Evolutionary conservation across 257 asterid genomes (phyloP), one percentile per base, ranked within the genome.

Genomic region (Forsythia suspensa): DNA sequence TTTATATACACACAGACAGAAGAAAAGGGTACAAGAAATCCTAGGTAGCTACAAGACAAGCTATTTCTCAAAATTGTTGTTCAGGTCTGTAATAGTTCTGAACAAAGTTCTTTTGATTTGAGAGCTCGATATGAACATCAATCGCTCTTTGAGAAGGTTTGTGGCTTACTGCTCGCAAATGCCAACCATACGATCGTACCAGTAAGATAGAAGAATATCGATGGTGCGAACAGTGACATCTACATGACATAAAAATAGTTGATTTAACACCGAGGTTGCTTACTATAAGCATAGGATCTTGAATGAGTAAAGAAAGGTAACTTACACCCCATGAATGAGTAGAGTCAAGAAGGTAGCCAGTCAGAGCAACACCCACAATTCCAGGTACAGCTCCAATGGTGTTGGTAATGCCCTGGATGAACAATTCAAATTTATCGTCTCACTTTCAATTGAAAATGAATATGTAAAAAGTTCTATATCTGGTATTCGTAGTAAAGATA

Each of bases 241-340:
- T 95, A 81, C 70, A 79, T 8, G 18, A 21, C 70, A 24, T 63
- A 74, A 67, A 71, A 57, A 43, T 34, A 52, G 41, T 37, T 41
- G 36, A 79, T n/a, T 55, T 15, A 29, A 69, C 51, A 10, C 71
- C 16, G 8, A 41, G 55, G 36, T 71, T 71, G 57, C 48, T 20
- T 37, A 63, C 39, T 21, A 11, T 44, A n/a, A 29, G 48, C 16
- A 10, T 10, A 39, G 40, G 57, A 40, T 21, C 20, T 6, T 20
- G 37, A 70, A 66, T 43, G 39, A 46, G 36, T 41, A 1, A 42
- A 39, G 29, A 37, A 79, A 46, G 61, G 70, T 21, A 83, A 85
- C 96, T 90, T 91, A 95, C 99, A 69, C 90, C 93, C 99, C 99
- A 95, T 13, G 99, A 95, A 83, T 93, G 99, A 82, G 99, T 95